phyloP scores from a whole-genome alignment of 208 protist genomes.

The Leishmania aethiopica region DNA sequence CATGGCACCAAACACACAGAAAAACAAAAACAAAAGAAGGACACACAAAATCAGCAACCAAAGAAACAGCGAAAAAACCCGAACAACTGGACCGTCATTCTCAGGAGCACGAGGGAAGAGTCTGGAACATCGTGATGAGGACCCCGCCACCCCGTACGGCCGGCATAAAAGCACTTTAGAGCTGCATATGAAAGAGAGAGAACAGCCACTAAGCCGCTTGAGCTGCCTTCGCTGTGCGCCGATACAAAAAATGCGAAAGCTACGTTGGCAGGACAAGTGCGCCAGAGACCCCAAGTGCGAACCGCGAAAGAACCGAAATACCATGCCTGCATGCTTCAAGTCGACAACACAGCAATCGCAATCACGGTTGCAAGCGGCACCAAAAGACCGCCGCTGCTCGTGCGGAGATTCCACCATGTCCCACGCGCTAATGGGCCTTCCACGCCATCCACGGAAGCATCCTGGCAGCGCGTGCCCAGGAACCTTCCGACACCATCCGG shows the following conservation, averaged over 20 bases:
- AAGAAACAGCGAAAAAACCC: background rate
- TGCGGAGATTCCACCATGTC: background rate
- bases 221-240: no score
- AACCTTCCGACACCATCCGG: conserved; percentile 6
- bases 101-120: background rate
- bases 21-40: background rate
- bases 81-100: background rate
- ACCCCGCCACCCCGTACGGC: background rate
- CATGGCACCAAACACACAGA: background rate
- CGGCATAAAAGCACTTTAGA: background rate
- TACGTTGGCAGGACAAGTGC: no score
- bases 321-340: background rate
- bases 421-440: background rate
- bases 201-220: no score
- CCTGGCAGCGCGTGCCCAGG: conserved; percentile 15
- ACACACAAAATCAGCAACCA: background rate
- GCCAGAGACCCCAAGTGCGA: no score
- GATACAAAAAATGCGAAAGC: background rate
- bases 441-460: background rate
- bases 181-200: no score
- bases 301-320: no score
- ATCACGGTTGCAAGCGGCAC: conserved; percentile 1
- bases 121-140: background rate
- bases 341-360: background rate
- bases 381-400: conserved; percentile 3